Evolutionary conservation across 78 protist genomes (phyloP).

Genomic region (Pigoraptor vietnamica): DNA sequence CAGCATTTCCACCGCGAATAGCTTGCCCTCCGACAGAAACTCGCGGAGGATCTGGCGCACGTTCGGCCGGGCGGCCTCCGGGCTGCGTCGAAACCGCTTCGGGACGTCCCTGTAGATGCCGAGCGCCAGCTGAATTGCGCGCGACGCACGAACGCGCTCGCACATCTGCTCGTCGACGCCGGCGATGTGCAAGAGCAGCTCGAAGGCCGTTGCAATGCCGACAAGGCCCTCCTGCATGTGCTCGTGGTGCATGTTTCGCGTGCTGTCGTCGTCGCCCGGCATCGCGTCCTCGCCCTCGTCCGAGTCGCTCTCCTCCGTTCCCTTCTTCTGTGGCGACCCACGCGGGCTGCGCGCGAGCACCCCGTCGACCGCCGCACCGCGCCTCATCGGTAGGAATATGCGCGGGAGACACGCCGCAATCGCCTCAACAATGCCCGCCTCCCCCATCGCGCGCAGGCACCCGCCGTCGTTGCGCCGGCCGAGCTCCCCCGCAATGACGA

Average conservation of each 20-base stretch:
- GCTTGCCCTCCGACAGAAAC: neutral
- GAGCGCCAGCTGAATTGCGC: neutral
- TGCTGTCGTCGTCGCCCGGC: neutral
- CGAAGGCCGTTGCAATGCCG: neutral
- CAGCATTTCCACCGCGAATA: neutral
- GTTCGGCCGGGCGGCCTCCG: neutral
- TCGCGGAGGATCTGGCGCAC: too few relatives aligned
- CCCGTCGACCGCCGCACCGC: neutral
- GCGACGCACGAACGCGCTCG: neutral
- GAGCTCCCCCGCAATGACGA: neutral
- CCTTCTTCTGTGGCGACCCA: neutral
- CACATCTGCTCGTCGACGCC: neutral
- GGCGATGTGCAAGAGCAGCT: neutral
- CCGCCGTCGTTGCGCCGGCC: neutral
- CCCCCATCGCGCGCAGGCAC: neutral
- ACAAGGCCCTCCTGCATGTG: neutral
- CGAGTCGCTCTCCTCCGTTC: neutral
- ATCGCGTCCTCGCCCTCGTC: too few relatives aligned
- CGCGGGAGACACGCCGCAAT: neutral
- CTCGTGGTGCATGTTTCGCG: neutral
- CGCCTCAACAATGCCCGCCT: neutral
- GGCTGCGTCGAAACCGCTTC: neutral
- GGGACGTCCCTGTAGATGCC: neutral
- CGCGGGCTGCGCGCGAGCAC: neutral
- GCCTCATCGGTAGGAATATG: neutral